These are phyloP conservation scores for Fallopia convolvulus DNA, from an alignment of 148 eudicot species.

Conservation along the genomic window DNA sequence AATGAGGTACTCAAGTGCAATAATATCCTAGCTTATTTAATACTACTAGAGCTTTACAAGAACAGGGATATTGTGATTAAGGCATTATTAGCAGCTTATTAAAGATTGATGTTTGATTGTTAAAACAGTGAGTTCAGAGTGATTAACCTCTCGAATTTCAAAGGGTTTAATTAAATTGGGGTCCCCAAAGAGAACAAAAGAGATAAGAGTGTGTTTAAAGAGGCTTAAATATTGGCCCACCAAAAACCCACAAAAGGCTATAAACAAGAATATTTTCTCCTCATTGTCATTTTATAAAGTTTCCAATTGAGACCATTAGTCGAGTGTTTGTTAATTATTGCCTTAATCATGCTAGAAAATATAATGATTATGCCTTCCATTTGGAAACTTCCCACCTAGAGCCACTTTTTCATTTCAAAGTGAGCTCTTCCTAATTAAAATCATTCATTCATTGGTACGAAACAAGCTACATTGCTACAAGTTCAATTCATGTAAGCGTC, in stretches of 20 bases:
- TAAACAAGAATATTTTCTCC: neutral
- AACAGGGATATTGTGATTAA: slow-evolving; percentile 2
- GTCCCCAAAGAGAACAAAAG: neutral
- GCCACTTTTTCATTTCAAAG: neutral
- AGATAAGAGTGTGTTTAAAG: neutral
- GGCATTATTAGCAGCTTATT: slow-evolving; percentile 1
- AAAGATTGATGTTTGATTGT: slow-evolving; percentile 8
- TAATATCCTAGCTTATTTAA: neutral
- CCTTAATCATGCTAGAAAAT: slow-evolving; percentile 10
- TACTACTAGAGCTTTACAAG: neutral
- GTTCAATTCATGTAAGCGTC: neutral
- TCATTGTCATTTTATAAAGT: neutral
- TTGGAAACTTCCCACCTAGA: slow-evolving; percentile 13
- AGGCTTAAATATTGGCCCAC: neutral
- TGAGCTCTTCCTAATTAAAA: neutral
- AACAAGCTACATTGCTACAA: slow-evolving; percentile 2
- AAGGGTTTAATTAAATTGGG: neutral
- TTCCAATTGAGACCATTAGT: neutral
- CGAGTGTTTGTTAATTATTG: slow-evolving; percentile 8
- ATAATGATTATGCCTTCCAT: slow-evolving; percentile 12
- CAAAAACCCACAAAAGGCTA: slow-evolving; percentile 6
- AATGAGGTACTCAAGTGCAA: neutral
- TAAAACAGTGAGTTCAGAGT: neutral
- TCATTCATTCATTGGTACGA: neutral
- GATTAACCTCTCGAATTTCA: slow-evolving; percentile 2